A percentile compares a stretch with the other conserved stretches of the same genome.
These are phyloP conservation scores for Scedosporium minutisporum DNA, from an alignment of 2,329 filamentous ascomycete species.

Conservation along the genomic window DNA sequence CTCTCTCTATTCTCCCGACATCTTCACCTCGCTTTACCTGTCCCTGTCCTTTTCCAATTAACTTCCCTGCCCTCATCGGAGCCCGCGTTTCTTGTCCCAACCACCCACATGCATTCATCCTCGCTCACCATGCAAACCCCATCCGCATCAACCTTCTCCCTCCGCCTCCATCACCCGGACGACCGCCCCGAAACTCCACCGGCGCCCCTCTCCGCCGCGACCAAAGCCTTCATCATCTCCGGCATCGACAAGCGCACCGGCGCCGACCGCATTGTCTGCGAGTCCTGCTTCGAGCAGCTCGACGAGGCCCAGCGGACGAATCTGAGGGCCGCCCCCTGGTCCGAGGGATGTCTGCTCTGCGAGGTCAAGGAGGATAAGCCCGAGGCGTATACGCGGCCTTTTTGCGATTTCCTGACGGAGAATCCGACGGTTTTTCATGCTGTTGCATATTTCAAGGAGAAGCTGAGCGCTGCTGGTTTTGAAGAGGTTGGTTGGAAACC, in stretches of 20 bases:
- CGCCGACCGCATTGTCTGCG: constrained; percentile 9
- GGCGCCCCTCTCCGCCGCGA: neutral
- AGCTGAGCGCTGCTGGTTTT: constrained; percentile 65
- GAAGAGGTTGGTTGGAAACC: constrained; percentile 42
- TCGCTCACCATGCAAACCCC: neutral
- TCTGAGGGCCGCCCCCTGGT: constrained; percentile 9
- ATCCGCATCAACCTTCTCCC: neutral
- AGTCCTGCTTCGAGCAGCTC: constrained; percentile 12
- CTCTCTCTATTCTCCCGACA: neutral
- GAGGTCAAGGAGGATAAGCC: constrained; percentile 33
- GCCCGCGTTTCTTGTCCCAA: neutral
- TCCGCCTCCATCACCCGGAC: neutral
- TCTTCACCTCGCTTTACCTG: neutral
- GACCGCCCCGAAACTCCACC: neutral
- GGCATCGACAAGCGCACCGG: constrained; percentile 5
- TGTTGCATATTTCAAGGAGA: constrained; percentile 66
- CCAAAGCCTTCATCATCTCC: constrained; percentile 9
- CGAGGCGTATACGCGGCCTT: constrained; percentile 69
- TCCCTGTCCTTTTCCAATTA: neutral
- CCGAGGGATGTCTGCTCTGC: constrained; percentile 25
- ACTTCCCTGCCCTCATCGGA: neutral
- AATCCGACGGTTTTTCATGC: constrained; percentile 94
- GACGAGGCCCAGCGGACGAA: constrained; percentile 9
- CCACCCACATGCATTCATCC: neutral
- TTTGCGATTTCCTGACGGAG: constrained; percentile 75